Evolutionary conservation across 164 flowering plant species (phyloP), one percentile per base, ranked within the genome.

Genomic region (Cinnamomum micranthum): DNA sequence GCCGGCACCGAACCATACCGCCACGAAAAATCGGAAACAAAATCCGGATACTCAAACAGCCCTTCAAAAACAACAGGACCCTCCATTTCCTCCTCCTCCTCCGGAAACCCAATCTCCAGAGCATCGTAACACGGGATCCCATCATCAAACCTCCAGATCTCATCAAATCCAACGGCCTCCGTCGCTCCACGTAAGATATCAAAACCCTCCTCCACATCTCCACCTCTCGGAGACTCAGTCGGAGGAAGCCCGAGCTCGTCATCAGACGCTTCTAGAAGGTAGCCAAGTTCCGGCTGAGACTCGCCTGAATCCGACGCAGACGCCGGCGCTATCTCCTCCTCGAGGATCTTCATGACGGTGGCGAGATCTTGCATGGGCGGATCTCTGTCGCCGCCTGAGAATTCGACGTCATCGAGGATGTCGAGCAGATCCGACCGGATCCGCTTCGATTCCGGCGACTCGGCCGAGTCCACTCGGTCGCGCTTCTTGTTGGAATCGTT

Each of bases 241-340:
- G 95, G 94, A 19, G 94, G 97, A n/a, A 92, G 84, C 1, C 97
- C 97, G 15, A 92, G 88, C 77, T 92, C 97, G 71, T 90, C 92
- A 65, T 90, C 97, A 0, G 97, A 92, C 1, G 97, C 97, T 72
- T 79, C 97, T 0, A 90, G 77, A 24, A 92, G 90, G 75, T 76
- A 90, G 1, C 87, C 94, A 0, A 92, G 79, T 13, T 87, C 88
- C 62, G 85, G 88, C 71, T 74, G 87, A 6, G 85, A 74, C 11
- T 81, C 86, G 69, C 72, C 66, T 22, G 74, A 72, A 11, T 31
- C 74, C 27, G 67, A 60, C 74, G n/a, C 74, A 2, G 23, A 2
- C 20, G 51, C 11, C 67, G 28, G 25, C 3, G 51, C 22, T 33
- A 72, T 72, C 67, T 72, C 74, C 14, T 72, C 74, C 68, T 59